Base-by-base conservation (phyloP, 331 rosid genomes). In the Pyrus hybrid region DNA sequence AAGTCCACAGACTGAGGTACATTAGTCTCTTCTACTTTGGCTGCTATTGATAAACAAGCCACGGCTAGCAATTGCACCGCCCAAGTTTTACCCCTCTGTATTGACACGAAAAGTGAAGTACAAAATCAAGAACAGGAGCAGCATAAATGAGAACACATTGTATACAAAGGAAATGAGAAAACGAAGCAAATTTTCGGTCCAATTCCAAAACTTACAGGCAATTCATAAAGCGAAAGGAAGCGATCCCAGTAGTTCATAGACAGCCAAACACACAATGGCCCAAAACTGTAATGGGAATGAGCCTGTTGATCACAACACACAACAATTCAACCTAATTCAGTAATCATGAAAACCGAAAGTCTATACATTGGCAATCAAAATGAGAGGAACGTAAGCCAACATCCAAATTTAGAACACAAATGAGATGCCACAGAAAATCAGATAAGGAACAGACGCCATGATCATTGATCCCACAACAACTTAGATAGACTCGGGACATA, bases 211-310 rank as follows among this genome's bases (percentile, higher is more conserved):
- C 97, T 89, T 83, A 91, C 98, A 69, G 85, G 87, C 45, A 86
- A 81, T 67, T 87, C 78, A 79, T 80, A 63, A 8, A 76, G 43
- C 23, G 98, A 91, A 54, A 91, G 87, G 82, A 89, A 89, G 62
- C 98, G 93, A 82, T 93, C 98, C 81, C 87, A 76, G 87, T 93
- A 93, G 82, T 91, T 93, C 79, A 86, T 83, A 21, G 91, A 80
- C 22, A 91, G 88, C 80, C 80, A 85, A 22, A 88, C 47, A 82
- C 85, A 78, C 58, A 71, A 56, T 53, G 93, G 87, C 76, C 93
- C 96, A 77, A 89, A 89, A 51, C 82, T 82, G 78, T 73, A 80
- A 76, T 75, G 80, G 26, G 81, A 64, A 83, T 81, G 81, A 80
- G 88, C 96, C 98, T 91, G 93, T 80, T 62, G 64, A 87, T 76